Percentiles rank a stretch among this genome's conserved stretches.
Evolutionary conservation across 2,329 filamentous ascomycete genomes (phyloP).

Genomic region (Fusarium compactum): DNA sequence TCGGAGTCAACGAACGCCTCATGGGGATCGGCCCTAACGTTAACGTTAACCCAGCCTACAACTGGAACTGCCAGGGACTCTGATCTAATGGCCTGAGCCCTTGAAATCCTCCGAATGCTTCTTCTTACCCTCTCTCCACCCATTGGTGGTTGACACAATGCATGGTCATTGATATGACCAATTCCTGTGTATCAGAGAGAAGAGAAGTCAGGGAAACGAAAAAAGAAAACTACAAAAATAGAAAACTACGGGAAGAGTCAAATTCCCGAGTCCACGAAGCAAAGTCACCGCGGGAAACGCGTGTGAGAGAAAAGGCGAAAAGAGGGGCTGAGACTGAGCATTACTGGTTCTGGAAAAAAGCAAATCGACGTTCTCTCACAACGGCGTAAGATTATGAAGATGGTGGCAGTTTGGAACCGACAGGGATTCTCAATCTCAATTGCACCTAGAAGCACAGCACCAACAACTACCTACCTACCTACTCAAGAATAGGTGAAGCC

Average conservation of each 20-base stretch:
- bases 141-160: conserved; percentile 13
- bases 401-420: conserved; percentile 20
- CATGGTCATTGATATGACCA: background rate
- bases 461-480: conserved; percentile 5
- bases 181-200: background rate
- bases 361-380: conserved; percentile 8
- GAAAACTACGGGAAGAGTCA: background rate
- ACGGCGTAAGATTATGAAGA: conserved; percentile 10
- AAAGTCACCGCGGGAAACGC: conserved; percentile 1
- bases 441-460: conserved; percentile 8
- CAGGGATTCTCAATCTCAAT: conserved; percentile 13
- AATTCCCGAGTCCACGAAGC: background rate
- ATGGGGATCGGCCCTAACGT: conserved; percentile 28
- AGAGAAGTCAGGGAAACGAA: background rate
- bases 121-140: conserved; percentile 11
- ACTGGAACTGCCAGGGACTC: conserved; percentile 38
- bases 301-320: conserved; percentile 7
- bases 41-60: conserved; percentile 9
- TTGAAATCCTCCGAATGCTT: conserved; percentile 6
- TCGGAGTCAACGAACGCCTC: conserved; percentile 40
- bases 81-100: conserved; percentile 10
- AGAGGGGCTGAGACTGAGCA: conserved; percentile 9
- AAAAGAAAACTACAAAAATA: background rate
- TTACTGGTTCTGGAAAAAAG: conserved; percentile 16
- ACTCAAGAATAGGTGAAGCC: conserved; percentile 1